Base-by-base conservation (phyloP, 1,139 yeast species). In the Candida sp. region DNA sequence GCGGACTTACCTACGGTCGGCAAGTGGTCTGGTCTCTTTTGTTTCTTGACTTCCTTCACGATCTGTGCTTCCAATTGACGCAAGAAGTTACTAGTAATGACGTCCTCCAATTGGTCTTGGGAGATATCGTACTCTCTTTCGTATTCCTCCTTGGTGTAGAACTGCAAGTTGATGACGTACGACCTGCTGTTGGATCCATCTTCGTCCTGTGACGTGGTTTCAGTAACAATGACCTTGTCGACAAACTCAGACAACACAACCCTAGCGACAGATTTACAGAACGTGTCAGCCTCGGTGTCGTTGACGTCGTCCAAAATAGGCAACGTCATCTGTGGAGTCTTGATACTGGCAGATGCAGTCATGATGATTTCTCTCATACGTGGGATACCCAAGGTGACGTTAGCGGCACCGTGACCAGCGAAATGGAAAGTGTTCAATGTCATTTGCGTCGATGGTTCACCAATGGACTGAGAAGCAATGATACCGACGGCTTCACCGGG, bases 321-420 rank as follows among this genome's bases (percentile, higher is more conserved):
- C 62, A 96, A 78, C 3, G 96, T 86, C 99, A 96, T 96, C 74
- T 94, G 98, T 48, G 99, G 99, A 9, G 99, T 96, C 76, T 92
- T 91, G 65, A 96, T 96, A 50, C 90, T 77, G 23, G 97, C 85
- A 53, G 97, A 90, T 8, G 99, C 99, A 17, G 99, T 96, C 99
- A 96, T 96, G 68, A 96, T 93, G 68, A 96, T 96, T 83, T 96
- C 99, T 84, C 99, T 88, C 93, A 96, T 88, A 85, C 99, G 97
- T 46, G 99, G 99, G 68, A 96, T 96, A 88, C 99, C 99, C 66
- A 96, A 82, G 1, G 99, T 96, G 60, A 96, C 99, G 73, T 96
- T 96, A 47, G 99, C 99, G 53, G 99, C 99, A 84, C 99, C 99
- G 77, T 96, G 99, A 70, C 99, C 99, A 62, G 99, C 99, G 67